Evolutionary conservation across 352 stramenopile species (phyloP), one percentile per base, ranked within the genome.

Genomic region (Thalassiosira ordinaria): DNA sequence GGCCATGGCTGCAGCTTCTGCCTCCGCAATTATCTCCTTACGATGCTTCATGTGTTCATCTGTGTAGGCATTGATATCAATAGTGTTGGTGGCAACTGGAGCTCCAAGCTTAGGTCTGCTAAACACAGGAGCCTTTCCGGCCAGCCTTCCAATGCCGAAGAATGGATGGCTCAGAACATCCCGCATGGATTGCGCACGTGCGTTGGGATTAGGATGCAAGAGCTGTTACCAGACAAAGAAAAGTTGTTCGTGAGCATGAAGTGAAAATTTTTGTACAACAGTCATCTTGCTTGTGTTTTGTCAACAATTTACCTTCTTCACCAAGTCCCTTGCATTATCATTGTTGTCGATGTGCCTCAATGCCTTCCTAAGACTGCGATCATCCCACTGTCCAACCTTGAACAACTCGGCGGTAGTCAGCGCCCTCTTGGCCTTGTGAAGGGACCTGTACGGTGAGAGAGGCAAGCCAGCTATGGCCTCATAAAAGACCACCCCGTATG

Each of bases 381-480:
- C 88, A 65, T 94, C 90, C 90, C 90, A 94, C 51, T 87, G 63
- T n/a, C 88, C 88, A 75, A 94, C 89, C 63, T 94, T 94, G 51
- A 78, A 84, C 24, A 93, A 65, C 52, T 94, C 88, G 44, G 60
- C 75, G 26, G 79, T 84, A 26, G 74, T 92, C 84, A 93, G 86
- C 3, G 82, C 79, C 47, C 88, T 74, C 57, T 93, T 94, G 8
- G 84, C 87, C 61, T 90, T 89, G 51, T 86, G 88, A 49, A 88
- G 79, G 52, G 72, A 82, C 33, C 79, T 67, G 74, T 94, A 94
- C 13, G 90, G 85, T 55, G 86, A 88, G 14, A 94, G 77, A 0
- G 90, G 90, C 46, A 92, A 37, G 47, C 88, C 86, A 64, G 86
- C 82, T 57, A 94, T 61, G 26, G 88, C 88, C 73, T 94, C 90